Evolutionary conservation across 2,329 filamentous ascomycete genomes (phyloP).

Genomic region (Dothistroma pini): DNA sequence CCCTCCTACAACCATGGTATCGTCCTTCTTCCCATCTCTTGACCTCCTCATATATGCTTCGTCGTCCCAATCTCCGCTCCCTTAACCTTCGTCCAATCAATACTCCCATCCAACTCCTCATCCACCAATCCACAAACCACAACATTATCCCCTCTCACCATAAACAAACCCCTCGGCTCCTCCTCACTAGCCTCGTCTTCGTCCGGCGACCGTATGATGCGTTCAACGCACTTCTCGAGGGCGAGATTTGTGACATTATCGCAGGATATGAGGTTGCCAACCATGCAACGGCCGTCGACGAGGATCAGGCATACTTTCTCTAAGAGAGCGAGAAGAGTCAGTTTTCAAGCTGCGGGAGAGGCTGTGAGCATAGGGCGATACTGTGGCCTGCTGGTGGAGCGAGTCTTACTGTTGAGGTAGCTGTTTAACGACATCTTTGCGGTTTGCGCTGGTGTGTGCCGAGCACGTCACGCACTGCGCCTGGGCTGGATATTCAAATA

Average conservation of each 20-base stretch:
- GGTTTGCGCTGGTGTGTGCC: background rate
- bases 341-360: slow-evolving; percentile 5
- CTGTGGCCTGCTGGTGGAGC: slow-evolving; percentile 2
- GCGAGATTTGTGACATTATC: slow-evolving; percentile 94
- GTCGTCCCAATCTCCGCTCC: slow-evolving; percentile 79
- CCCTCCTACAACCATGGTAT: background rate
- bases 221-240: slow-evolving; percentile 76
- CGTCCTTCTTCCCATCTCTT: background rate
- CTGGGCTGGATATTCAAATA: background rate
- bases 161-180: slow-evolving; percentile 80
- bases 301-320: slow-evolving; percentile 92
- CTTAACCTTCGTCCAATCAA: slow-evolving; percentile 89
- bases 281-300: slow-evolving; percentile 76
- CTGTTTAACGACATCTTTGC: slow-evolving; percentile 22
- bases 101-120: slow-evolving; percentile 80
- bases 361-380: slow-evolving; percentile 4
- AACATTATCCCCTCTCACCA: slow-evolving; percentile 93
- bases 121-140: slow-evolving; percentile 86
- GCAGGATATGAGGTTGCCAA: slow-evolving; percentile 75
- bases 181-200: slow-evolving; percentile 77
- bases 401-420: slow-evolving; percentile 25
- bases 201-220: slow-evolving; percentile 82
- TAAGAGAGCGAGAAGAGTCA: slow-evolving; percentile 37
- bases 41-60: slow-evolving; percentile 49
- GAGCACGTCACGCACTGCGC: background rate